A percentile compares a stretch with the other conserved stretches of the same genome.
Conservation (phyloP, 2,329 filamentous ascomycete species). For the Fusarium xylarioides region DNA sequence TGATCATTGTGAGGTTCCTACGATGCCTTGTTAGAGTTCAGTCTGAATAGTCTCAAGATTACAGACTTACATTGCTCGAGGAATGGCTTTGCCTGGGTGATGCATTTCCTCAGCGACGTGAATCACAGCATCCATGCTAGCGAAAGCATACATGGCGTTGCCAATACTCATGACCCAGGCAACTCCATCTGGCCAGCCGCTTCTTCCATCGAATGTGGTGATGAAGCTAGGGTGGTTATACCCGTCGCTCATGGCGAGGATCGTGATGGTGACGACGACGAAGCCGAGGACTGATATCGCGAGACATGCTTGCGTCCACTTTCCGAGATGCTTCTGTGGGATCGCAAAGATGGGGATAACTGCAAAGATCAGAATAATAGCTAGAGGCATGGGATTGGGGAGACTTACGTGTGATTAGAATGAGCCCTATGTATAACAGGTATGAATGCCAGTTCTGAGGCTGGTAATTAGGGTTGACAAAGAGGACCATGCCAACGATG, state of each 20-base stretch:
- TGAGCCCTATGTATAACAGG: not conserved
- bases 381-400: fast-evolving
- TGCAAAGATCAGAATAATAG: fast-evolving
- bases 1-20: not conserved
- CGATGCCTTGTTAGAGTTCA: fast-evolving
- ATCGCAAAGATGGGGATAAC: not conserved
- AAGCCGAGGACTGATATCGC: not conserved
- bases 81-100: not conserved
- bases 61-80: not conserved
- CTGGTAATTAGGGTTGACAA: not conserved
- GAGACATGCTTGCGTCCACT: not conserved
- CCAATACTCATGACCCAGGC: not conserved
- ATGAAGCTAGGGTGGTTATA: not conserved
- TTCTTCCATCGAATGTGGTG: not conserved
- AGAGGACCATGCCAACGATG: not conserved
- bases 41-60: fast-evolving
- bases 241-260: not conserved
- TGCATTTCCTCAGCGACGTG: not conserved
- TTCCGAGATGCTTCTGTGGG: not conserved
- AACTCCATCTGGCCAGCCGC: not conserved
- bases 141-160: not conserved
- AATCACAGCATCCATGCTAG: not conserved
- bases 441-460: not conserved
- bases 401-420: fast-evolving
- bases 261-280: not conserved